These are phyloP conservation scores for Apiotrichum sp. DNA, from an alignment of 1,284 basidiomycete genomes.

Conservation along the genomic window DNA sequence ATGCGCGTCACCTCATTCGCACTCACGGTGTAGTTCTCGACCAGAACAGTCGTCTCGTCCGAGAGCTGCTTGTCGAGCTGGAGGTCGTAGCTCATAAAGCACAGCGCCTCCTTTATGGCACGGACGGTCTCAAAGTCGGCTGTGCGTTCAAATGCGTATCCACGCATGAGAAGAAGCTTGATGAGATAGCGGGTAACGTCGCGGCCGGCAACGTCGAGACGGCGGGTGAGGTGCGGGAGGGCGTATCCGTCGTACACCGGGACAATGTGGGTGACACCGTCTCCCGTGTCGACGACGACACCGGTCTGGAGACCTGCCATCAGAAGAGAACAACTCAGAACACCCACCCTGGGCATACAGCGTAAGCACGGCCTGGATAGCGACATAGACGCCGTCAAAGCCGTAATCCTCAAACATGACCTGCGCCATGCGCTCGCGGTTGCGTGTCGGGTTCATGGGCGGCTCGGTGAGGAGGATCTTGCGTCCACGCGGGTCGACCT, in stretches of 20 bases:
- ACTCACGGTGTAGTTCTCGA: slow-evolving; percentile 88
- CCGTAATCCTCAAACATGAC: slow-evolving; percentile 99
- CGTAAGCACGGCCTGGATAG: slow-evolving; percentile 97
- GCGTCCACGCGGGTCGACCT: slow-evolving; percentile 75
- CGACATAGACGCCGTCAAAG: slow-evolving; percentile 92
- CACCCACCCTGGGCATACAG: slow-evolving; percentile 90
- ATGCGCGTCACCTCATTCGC: not conserved
- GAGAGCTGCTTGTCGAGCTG: slow-evolving; percentile 88
- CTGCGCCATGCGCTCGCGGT: slow-evolving; percentile 89
- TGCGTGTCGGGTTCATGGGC: slow-evolving; percentile 97
- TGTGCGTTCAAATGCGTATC: slow-evolving; percentile 98
- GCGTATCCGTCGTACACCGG: slow-evolving; percentile 97
- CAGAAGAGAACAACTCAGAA: not conserved
- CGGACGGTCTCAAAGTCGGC: slow-evolving; percentile 98
- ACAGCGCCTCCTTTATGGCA: slow-evolving; percentile 98
- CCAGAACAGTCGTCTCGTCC: slow-evolving; percentile 93
- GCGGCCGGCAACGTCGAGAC: slow-evolving; percentile 93
- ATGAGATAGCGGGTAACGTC: slow-evolving; percentile 98
- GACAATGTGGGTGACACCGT: slow-evolving; percentile 98
- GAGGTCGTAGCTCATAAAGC: slow-evolving; percentile 96
- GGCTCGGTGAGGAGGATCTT: slow-evolving; percentile 97
- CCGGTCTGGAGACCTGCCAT: slow-evolving; percentile 85
- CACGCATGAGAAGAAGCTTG: slow-evolving; percentile 95
- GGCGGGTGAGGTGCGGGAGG: slow-evolving; percentile 86
- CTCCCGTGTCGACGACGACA: slow-evolving; percentile 97